Evolutionary conservation across 176 grass and related monocot species (phyloP), one percentile per base, ranked within the genome.

Genomic region (Areca catechu): DNA sequence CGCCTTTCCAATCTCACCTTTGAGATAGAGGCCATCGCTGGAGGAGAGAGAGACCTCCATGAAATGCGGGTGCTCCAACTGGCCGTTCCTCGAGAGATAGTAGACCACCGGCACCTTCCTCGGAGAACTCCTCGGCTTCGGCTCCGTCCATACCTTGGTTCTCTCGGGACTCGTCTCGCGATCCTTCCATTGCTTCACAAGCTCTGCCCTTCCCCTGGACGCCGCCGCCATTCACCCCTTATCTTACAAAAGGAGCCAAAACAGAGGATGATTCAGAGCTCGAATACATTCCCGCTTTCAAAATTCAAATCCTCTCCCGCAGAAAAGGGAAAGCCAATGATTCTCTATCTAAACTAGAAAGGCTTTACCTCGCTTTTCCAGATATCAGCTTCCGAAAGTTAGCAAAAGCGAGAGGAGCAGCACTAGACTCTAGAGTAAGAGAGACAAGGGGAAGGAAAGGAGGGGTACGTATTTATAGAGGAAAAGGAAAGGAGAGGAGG

Each of bases 61-160:
- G 75, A 90, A 90, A 62, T 90, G 86, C 0, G 86, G 82, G 51
- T 90, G 87, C 53, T 90, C 82, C 50, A 90, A 80, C 20, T 79
- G 82, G 24, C 82, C 82, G 52, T 79, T 75, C 21, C 68, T 71
- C 1, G 66, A 76, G 22, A 90, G 78, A 58, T 90, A 90, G 61
- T 90, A 90, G 5, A 90, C 82, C 30, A 90, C 78, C 3, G 75
- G 57, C 34, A 85, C 75, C 61, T 74, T 79, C 50, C 37, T 37
- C 15, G n/a, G 19, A 18, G 49, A 54, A 19, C 16, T 22, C 60
- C 20, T 59, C 2, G 51, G 19, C 49, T 69, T 73, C 7, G 75
- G 78, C 59, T 90, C 78, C 0, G 69, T 78, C 86, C 86, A 90
- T 0, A 90, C 82, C 24, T 76, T 28, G n/a, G 71, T 90, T 49